Percentiles rank a stretch among this genome's conserved stretches.
Conservation (phyloP, 179 eudicot genomes). For the Nepenthes alata region DNA sequence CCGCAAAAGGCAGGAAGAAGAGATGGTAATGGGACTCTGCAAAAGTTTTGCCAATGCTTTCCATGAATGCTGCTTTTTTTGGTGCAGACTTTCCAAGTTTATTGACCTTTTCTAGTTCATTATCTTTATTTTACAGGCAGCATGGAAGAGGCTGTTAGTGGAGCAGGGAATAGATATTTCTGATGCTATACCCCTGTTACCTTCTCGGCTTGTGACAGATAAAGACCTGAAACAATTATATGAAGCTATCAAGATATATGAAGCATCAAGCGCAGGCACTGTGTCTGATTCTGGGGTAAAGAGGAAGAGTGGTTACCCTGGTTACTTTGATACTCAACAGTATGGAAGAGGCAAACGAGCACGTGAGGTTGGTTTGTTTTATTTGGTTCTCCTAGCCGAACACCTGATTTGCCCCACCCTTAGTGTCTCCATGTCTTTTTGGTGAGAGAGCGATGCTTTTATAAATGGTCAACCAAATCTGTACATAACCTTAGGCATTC, state of each 20-base stretch:
- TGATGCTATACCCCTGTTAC: slow-evolving; percentile 44
- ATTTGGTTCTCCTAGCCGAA: background rate
- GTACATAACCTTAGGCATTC: too few relatives aligned
- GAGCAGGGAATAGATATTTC: slow-evolving; percentile 32
- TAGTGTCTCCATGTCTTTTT: background rate
- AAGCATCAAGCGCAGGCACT: slow-evolving; percentile 24
- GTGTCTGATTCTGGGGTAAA: slow-evolving; percentile 44
- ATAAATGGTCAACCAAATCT: too few relatives aligned
- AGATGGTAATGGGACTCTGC: slow-evolving; percentile 44
- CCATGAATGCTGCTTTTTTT: slow-evolving; percentile 2
- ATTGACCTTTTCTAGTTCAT: background rate
- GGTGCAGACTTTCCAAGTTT: background rate
- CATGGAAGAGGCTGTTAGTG: slow-evolving; percentile 47
- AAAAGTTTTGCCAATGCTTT: background rate
- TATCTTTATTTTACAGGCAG: slow-evolving; percentile 31
- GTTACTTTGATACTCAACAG: slow-evolving; percentile 75
- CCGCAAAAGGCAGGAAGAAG: slow-evolving; percentile 65
- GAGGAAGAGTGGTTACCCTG: slow-evolving; percentile 56
- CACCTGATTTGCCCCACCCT: background rate
- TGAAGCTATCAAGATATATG: slow-evolving; percentile 73
- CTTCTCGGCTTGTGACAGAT: slow-evolving; percentile 74
- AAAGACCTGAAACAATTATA: slow-evolving; percentile 66
- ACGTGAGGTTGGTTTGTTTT: slow-evolving; percentile 65
- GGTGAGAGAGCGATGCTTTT: too few relatives aligned
- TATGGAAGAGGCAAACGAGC: slow-evolving; percentile 99